Percentiles rank a stretch among this genome's conserved stretches.
These are phyloP conservation scores for Aspergillus avenaceus DNA, from an alignment of 495 filamentous ascomycete genomes.

Conservation along the genomic window DNA sequence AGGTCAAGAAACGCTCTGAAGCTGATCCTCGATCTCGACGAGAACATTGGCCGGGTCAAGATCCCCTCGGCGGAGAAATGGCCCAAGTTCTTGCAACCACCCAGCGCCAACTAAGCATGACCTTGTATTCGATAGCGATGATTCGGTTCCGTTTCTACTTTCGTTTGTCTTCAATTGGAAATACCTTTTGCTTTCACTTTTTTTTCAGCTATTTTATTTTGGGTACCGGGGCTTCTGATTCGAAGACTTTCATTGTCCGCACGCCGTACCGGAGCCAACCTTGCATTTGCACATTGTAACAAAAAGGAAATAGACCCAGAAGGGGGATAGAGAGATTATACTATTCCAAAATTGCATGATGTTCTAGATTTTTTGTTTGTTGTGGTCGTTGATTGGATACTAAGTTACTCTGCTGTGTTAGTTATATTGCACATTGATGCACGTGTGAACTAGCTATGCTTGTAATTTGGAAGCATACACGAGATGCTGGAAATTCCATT, in stretches of 20 bases:
- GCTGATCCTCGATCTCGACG: conserved; percentile 90
- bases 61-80: conserved; percentile 49
- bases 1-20: conserved; percentile 93
- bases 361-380: background rate
- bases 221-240: conserved; percentile 6
- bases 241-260: conserved; percentile 7
- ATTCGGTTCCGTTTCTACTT: conserved; percentile 14
- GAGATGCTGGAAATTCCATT: no score
- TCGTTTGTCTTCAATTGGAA: conserved; percentile 19
- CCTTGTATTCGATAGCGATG: conserved; percentile 29
- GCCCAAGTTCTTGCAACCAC: conserved; percentile 36
- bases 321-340: conserved; percentile 8
- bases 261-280: conserved; percentile 13
- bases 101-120: conserved; percentile 27
- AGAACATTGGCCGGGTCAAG: conserved; percentile 73
- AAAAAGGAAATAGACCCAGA: conserved; percentile 35
- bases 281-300: conserved; percentile 30
- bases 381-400: background rate
- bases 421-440: no score
- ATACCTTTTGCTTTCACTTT: conserved; percentile 12
- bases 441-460: background rate
- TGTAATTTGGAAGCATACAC: background rate
- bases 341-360: conserved; percentile 1
- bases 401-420: background rate
- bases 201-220: background rate